Base-by-base conservation (phyloP, 805 yeast genomes). In the Pichia rugopelliculosa region DNA sequence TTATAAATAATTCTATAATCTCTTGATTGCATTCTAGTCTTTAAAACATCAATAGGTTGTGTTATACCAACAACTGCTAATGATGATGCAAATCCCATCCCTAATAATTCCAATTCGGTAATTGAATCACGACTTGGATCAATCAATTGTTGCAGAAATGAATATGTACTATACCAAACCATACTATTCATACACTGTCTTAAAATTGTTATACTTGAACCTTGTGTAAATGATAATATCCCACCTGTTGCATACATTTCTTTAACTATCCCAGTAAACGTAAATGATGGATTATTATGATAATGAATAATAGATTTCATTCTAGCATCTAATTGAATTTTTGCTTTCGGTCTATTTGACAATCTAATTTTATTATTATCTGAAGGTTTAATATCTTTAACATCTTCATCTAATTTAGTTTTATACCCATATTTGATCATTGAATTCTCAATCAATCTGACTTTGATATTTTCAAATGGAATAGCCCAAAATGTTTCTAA, bases 381-480 rank as follows among this genome's bases (percentile, higher is more conserved):
- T 10, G 36, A 17, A 8, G 36, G 21, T 4, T 36, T 25, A 23
- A 20, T 22, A 22, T 26, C 42, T n/a, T 44, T 39, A 15, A 24
- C 48, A 17, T 46, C 52, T 46, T 53, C 53, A 42, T 53, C 56
- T 34, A 49, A 45, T 26, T 33, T 50, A 4, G 56, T 51, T 23
- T 52, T 51, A 50, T 59, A 55, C 11, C 67, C 66, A n/a, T 59
- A 56, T 18, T 30, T 12, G 22, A 64, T 59, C 60, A 74, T 56
- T 42, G 81, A 71, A 59, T 84, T 81, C 57, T 87, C 95, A 51
- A 88, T 82, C 86, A 86, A 77, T 9, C 84, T 74, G 2, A 85
- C 82, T 60, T 88, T 88, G 54, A 88, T 72, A 58, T 83, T 86
- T 59, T 91, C 99, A 62, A 91, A 90, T 0, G 98, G 99, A 18